These are phyloP conservation scores for Yamadazyma endophytica DNA, from an alignment of 805 yeast species.

Conservation along the genomic window DNA sequence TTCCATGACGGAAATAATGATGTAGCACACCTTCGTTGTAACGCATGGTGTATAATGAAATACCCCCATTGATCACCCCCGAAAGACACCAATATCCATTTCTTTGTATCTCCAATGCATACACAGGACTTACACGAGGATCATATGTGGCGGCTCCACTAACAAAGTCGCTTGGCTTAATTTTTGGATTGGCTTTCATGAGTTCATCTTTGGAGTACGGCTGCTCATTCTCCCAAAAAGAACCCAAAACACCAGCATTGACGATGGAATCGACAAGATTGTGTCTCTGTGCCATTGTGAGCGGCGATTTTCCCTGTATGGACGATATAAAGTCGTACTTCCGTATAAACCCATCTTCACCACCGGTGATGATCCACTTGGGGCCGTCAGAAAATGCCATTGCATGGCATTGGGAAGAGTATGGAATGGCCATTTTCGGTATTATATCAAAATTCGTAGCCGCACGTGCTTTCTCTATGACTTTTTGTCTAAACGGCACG, in stretches of 20 bases:
- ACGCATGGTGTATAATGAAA: conserved; percentile 76
- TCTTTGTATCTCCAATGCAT: conserved; percentile 77
- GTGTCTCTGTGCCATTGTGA: conserved; percentile 90
- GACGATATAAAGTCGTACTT: conserved; percentile 85
- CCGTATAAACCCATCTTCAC: conserved; percentile 90
- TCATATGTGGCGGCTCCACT: conserved; percentile 42
- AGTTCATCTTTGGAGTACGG: conserved; percentile 52
- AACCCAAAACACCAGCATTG: conserved; percentile 74
- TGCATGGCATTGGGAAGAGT: conserved; percentile 72
- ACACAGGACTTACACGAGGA: conserved; percentile 77
- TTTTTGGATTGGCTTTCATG: conserved; percentile 29
- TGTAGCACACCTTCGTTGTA: conserved; percentile 78
- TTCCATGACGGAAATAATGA: conserved; percentile 55
- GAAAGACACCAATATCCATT: conserved; percentile 81
- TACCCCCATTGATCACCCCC: conserved; percentile 83
- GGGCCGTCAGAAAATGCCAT: conserved; percentile 75
- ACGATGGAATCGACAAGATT: conserved; percentile 80
- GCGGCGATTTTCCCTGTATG: conserved; percentile 78
- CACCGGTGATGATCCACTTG: conserved; percentile 88
- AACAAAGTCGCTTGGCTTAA: conserved; percentile 30
- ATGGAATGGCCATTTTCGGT: conserved; percentile 88
- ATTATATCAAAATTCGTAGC: conserved; percentile 64
- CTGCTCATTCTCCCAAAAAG: conserved; percentile 96
- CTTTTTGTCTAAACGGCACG: conserved; percentile 18
- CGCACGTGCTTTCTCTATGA: conserved; percentile 41